These are phyloP conservation scores for Didymella segeticola DNA, from an alignment of 2,329 filamentous ascomycete genomes.

Conservation along the genomic window DNA sequence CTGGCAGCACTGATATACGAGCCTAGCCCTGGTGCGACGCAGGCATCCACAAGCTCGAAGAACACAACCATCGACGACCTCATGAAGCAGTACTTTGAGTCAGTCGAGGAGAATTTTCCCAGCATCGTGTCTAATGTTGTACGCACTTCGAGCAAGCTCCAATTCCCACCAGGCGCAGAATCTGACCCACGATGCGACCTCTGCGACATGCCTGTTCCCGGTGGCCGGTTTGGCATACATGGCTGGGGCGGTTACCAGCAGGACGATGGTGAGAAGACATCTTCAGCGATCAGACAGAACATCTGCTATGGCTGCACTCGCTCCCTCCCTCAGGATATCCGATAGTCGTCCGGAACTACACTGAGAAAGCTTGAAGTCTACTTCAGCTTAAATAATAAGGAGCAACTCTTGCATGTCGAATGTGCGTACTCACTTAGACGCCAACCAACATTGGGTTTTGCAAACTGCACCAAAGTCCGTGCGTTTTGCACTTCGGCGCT, in stretches of 20 bases:
- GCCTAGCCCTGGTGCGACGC: slow-evolving; percentile 26
- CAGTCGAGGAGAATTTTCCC: slow-evolving; percentile 84
- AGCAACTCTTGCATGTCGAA: no score
- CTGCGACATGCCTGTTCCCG: slow-evolving; percentile 72
- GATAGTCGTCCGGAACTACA: background rate
- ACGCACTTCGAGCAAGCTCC: slow-evolving; percentile 83
- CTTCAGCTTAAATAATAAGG: no score
- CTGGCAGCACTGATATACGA: slow-evolving; percentile 53
- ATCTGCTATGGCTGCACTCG: slow-evolving; percentile 79
- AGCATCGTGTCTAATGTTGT: slow-evolving; percentile 96
- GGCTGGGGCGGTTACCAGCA: slow-evolving; percentile 66
- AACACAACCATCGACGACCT: slow-evolving; percentile 90
- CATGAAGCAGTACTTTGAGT: slow-evolving; percentile 86
- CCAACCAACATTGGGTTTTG: background rate
- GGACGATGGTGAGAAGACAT: slow-evolving; percentile 35
- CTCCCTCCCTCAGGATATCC: slow-evolving; percentile 49
- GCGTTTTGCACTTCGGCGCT: background rate
- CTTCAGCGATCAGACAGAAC: slow-evolving; percentile 24
- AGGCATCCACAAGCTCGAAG: slow-evolving; percentile 66
- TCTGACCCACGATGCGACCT: slow-evolving; percentile 62
- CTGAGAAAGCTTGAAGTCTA: no score
- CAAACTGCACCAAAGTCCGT: background rate
- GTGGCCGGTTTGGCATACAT: slow-evolving; percentile 68
- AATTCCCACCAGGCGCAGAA: slow-evolving; percentile 51
- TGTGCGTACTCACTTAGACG: no score